Conservation (phyloP, 139 green algal species). For the Chlorella sp. region DNA sequence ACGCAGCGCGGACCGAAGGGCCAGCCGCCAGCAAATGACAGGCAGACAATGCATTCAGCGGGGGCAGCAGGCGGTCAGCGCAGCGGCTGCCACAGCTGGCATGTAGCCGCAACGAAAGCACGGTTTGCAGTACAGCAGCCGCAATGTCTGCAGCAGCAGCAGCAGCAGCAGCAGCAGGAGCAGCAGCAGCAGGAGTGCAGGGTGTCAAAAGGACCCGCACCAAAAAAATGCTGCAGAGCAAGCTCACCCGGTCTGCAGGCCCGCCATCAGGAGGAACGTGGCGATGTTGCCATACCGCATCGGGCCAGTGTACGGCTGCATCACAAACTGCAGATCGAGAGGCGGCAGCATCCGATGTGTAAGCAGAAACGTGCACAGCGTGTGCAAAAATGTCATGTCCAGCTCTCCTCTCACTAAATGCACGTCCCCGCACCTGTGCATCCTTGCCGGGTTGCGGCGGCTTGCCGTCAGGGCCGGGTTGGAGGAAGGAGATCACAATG, state of each 20-base stretch:
- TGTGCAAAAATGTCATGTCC: no score
- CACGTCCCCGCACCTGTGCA: no score
- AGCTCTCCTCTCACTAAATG: no score
- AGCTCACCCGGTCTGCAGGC: constrained; percentile 21
- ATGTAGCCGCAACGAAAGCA: not conserved
- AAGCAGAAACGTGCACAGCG: no score
- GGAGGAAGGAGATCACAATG: no score
- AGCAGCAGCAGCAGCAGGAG: not conserved
- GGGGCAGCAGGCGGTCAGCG: not conserved
- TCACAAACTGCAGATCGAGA: constrained; percentile 1
- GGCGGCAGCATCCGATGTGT: no score
- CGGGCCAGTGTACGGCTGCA: constrained; percentile 39
- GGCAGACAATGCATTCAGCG: no score
- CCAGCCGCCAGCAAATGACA: no score
- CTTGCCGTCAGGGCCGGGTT: not conserved
- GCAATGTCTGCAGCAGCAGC: no score
- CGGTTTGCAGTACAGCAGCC: no score
- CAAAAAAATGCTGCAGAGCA: not conserved
- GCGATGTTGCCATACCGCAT: constrained; percentile 43
- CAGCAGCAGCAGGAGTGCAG: not conserved
- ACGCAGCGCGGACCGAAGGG: no score
- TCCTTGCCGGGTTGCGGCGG: not conserved
- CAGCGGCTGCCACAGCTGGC: not conserved
- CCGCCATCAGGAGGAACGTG: constrained; percentile 29
- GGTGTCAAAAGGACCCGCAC: not conserved